These are phyloP conservation scores for Knoxdaviesia capensis DNA, from an alignment of 2,329 filamentous ascomycete genomes.

Conservation along the genomic window DNA sequence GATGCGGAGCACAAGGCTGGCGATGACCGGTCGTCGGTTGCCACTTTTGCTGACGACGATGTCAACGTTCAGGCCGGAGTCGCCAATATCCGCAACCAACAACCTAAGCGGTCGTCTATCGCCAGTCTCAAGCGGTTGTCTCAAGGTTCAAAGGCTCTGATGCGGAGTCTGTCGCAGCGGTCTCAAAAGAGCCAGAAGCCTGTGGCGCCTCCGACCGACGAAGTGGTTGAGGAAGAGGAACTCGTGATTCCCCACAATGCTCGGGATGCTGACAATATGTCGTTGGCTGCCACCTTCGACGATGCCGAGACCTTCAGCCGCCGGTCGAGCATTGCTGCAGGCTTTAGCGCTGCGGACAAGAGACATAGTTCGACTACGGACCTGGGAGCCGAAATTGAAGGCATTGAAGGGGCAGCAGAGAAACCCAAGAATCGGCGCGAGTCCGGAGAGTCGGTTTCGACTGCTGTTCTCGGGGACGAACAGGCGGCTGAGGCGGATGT, in stretches of 20 bases:
- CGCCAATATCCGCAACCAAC: neutral
- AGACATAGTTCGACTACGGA: neutral
- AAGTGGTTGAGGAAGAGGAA: slow-evolving; percentile 18
- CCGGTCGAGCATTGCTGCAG: neutral
- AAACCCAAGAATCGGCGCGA: no score
- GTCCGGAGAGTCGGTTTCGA: no score
- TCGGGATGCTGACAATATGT: slow-evolving; percentile 24
- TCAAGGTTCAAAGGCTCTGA: slow-evolving; percentile 20
- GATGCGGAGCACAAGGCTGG: slow-evolving; percentile 10
- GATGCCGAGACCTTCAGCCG: slow-evolving; percentile 8
- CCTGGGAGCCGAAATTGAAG: neutral
- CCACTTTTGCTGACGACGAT: slow-evolving; percentile 45
- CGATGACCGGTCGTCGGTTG: slow-evolving; percentile 42
- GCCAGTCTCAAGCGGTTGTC: slow-evolving; percentile 24
- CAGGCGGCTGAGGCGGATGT: slow-evolving; percentile 5
- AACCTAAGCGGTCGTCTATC: neutral
- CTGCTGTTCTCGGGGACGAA: slow-evolving; percentile 1
- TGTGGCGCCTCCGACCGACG: slow-evolving; percentile 4
- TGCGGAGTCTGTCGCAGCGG: slow-evolving; percentile 21
- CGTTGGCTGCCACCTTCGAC: slow-evolving; percentile 38
- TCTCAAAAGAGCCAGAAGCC: slow-evolving; percentile 4
- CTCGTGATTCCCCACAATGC: slow-evolving; percentile 16
- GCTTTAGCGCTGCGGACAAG: neutral
- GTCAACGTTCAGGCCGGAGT: slow-evolving; percentile 12
- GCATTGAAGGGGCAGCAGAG: no score